Evolutionary conservation across 495 filamentous ascomycete genomes (phyloP).

Genomic region (Massariosphaeria phaeospora): DNA sequence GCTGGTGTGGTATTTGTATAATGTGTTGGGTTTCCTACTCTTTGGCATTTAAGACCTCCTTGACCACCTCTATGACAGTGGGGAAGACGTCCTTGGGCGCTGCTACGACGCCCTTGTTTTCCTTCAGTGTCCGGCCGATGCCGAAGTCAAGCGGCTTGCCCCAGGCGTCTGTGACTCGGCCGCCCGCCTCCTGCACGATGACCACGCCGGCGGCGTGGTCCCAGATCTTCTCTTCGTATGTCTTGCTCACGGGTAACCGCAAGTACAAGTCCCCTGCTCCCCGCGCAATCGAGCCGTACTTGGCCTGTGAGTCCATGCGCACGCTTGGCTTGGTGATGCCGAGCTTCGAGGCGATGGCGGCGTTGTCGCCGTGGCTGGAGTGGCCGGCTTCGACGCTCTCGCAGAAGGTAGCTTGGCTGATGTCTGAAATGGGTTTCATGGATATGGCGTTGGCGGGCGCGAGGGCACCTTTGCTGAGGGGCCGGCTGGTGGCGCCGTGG

Average conservation of each 20-base stretch:
- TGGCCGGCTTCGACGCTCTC: constrained; percentile 92
- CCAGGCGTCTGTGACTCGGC: constrained; percentile 78
- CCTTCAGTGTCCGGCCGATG: constrained; percentile 74
- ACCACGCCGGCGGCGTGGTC: constrained; percentile 96
- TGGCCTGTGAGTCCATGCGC: constrained; percentile 94
- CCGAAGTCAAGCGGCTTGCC: constrained; percentile 80
- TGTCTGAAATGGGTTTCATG: constrained; percentile 71
- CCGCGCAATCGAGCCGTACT: constrained; percentile 93
- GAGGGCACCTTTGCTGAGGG: constrained; percentile 58
- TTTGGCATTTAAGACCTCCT: constrained; percentile 64
- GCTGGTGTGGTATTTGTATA: no score
- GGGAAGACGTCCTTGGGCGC: constrained; percentile 70
- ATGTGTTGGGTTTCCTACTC: no score
- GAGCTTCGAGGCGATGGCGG: constrained; percentile 73
- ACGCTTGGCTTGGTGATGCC: constrained; percentile 83
- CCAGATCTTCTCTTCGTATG: constrained; percentile 99
- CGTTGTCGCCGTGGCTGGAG: constrained; percentile 80
- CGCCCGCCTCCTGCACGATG: constrained; percentile 90
- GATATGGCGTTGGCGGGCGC: constrained; percentile 58
- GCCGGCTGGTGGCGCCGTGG: constrained; percentile 70
- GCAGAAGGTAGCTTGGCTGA: constrained; percentile 80
- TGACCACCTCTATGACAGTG: constrained; percentile 75
- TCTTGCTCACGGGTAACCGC: constrained; percentile 71
- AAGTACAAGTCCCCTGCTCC: constrained; percentile 94
- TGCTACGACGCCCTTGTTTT: constrained; percentile 90